Conservation (phyloP, 2,329 filamentous ascomycete species). For the Fusarium begoniae region DNA sequence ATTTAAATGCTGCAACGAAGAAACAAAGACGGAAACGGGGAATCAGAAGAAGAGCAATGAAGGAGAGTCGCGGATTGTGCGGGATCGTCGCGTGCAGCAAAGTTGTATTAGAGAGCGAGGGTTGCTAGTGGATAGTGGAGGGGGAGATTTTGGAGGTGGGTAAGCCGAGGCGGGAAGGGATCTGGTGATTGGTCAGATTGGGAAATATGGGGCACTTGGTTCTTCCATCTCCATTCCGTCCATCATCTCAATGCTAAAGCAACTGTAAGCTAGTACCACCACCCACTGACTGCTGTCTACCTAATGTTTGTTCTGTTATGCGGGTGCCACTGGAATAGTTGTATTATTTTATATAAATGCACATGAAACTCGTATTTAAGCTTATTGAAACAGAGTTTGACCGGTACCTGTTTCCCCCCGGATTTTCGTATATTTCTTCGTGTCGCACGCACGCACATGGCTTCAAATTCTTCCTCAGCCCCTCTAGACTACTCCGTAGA, state of each 20-base stretch:
- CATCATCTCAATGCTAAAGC: neutral
- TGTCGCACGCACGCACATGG: neutral
- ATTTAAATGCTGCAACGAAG: neutral
- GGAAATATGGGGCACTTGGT: neutral
- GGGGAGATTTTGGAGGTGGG: slow-evolving; percentile 13
- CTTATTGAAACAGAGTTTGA: neutral
- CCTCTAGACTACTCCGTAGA: neutral
- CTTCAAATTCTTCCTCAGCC: neutral
- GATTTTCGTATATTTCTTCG: neutral
- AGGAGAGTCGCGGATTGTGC: slow-evolving; percentile 26
- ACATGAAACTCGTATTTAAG: neutral
- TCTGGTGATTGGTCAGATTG: slow-evolving; percentile 11
- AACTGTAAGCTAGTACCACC: neutral
- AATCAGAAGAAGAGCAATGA: neutral
- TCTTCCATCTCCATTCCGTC: slow-evolving; percentile 1
- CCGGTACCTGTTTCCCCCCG: neutral
- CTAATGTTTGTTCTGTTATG: neutral
- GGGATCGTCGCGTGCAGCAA: slow-evolving; percentile 28
- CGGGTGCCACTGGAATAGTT: neutral
- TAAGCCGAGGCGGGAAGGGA: slow-evolving; percentile 24
- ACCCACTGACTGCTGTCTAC: too few relatives aligned
- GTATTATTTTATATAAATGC: neutral
- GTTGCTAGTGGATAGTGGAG: slow-evolving; percentile 18
- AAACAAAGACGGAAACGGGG: neutral
- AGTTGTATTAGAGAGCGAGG: slow-evolving; percentile 23